Evolutionary conservation across 345 rosid species (phyloP), one percentile per base, ranked within the genome.

Genomic region (Trapa bicornis): DNA sequence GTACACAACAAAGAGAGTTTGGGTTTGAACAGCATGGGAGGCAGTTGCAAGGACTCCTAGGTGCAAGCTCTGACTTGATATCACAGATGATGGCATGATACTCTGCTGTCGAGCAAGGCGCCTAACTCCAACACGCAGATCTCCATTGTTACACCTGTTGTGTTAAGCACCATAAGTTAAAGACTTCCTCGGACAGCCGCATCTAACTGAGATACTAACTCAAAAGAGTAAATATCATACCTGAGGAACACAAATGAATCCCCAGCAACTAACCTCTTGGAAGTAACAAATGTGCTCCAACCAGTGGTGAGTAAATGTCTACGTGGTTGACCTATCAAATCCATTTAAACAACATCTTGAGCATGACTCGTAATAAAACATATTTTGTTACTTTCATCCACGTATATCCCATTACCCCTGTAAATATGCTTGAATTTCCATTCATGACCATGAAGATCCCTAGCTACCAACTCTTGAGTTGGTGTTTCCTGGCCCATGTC

Each of bases 1-100:
- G 75, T 80, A 91, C 61, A 94, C 96, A 14, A 85, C 83, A 78
- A 94, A 94, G 74, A 82, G 84, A 37, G 87, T 82, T 70, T 74
- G 83, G 4, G 96, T 86, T 37, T 73, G 35, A 64, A 82, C 82
- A 39, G 96, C 96, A 73, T 94, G 99, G 75, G 82, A 82, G 68
- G 96, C 99, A 67, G 92, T 91, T 65, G 97, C 96, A 75, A 91
- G 91, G 73, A 91, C 97, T 47, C 97, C 99, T 6, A 91, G 74
- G 76, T 91, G 97, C 96, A 94, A 88, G 84, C 92, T 91, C 74
- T 86, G 97, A 69, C 96, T 22, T 22, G 29, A 22, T 22, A 22
- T 22, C 29, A 22, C 29, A 22, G 29, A 22, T 22, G 29, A 22
- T 83, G 96, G 89, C 91, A 86, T 86, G 80, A 78, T 82, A 68